Conservation (phyloP, 768 basidiomycete genomes). For the Pisolithus orientalis region DNA sequence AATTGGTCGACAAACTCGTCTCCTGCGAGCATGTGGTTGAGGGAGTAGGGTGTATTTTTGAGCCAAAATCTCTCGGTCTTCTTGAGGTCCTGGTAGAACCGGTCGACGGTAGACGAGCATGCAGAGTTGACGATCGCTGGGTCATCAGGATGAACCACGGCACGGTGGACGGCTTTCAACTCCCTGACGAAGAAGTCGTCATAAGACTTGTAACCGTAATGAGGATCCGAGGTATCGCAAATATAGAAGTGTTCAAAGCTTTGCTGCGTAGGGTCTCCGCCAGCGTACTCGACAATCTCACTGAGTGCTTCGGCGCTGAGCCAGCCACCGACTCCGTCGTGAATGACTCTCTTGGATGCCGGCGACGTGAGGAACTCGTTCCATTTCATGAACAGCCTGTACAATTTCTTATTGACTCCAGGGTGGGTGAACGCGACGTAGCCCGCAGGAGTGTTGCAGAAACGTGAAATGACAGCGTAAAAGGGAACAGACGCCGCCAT, state of each 20-base stretch:
- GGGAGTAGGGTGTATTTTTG: constrained; percentile 57
- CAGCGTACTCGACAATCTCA: constrained; percentile 2
- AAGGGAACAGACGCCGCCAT: not conserved
- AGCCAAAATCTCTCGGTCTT: constrained; percentile 49
- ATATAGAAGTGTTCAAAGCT: constrained; percentile 35
- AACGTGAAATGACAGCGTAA: not conserved
- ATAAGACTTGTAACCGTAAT: constrained; percentile 44
- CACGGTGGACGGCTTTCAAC: constrained; percentile 37
- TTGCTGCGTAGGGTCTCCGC: constrained; percentile 4
- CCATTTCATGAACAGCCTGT: constrained; percentile 48
- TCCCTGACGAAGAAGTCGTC: constrained; percentile 52
- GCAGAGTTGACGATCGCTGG: constrained; percentile 37
- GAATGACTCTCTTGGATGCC: constrained; percentile 40
- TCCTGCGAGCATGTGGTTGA: constrained; percentile 45
- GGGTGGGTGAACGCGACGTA: constrained; percentile 30
- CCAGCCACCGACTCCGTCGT: constrained; percentile 38
- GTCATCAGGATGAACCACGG: constrained; percentile 25
- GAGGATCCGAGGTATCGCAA: constrained; percentile 31
- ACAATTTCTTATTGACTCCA: constrained; percentile 40
- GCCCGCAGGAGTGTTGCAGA: not conserved
- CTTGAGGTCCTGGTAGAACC: constrained; percentile 34
- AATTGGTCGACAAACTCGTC: constrained; percentile 37
- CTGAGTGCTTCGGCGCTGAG: constrained; percentile 33
- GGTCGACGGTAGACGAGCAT: constrained; percentile 50
- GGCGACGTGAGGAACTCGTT: constrained; percentile 38